A percentile compares a stretch with the other conserved stretches of the same genome.
phyloP scores from a whole-genome alignment of 75 land plant species.

The Azolla pinnata region DNA sequence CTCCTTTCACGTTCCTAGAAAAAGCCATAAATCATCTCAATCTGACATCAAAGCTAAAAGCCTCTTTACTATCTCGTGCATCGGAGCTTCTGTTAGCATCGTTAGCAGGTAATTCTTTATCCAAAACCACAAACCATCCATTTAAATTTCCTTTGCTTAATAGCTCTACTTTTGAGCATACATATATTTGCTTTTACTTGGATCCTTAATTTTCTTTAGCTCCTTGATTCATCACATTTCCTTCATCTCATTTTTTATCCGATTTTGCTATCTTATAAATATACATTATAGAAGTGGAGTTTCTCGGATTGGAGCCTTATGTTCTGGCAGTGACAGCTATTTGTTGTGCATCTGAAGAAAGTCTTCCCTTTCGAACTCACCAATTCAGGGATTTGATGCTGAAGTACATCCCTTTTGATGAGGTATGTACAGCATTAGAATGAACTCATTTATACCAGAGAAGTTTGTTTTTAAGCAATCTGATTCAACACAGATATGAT shows the following conservation, averaged over 20 bases:
- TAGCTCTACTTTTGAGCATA: background rate
- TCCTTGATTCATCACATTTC: too few relatives aligned
- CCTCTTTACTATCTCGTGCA: background rate
- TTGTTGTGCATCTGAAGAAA: conserved; percentile 4
- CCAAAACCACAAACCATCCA: background rate
- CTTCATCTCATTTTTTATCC: background rate
- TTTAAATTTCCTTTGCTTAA: background rate
- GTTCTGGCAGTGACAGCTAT: background rate
- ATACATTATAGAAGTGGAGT: background rate
- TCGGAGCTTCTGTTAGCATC: background rate
- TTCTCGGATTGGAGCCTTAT: conserved; percentile 1
- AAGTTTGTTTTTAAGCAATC: background rate
- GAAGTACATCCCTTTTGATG: background rate
- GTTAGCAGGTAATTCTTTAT: background rate
- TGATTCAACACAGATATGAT: background rate
- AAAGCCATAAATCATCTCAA: background rate
- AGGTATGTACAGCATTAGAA: background rate
- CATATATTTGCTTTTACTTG: background rate
- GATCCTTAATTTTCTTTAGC: too few relatives aligned
- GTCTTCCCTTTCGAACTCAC: background rate
- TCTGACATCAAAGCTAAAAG: background rate
- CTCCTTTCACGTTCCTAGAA: conserved; percentile 62
- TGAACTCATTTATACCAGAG: background rate
- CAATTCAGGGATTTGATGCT: background rate
- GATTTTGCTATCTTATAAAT: background rate